Conservation (phyloP, 441 rosid species). For the Gossypium aridum region DNA sequence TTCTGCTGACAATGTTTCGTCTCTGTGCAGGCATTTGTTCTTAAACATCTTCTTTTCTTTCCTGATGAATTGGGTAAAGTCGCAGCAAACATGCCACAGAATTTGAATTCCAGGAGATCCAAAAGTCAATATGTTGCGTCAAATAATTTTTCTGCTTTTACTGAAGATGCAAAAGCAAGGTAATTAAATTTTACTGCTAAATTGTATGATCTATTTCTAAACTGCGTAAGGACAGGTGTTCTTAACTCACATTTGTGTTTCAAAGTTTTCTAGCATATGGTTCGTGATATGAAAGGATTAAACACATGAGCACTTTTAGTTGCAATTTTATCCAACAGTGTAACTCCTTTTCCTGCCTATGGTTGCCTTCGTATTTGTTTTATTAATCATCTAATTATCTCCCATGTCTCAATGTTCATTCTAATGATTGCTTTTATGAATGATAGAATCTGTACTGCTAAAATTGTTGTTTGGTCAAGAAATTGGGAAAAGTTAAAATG, state of each 20-base stretch:
- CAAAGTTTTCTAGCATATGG: neutral
- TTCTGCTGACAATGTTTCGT: conserved; percentile 19
- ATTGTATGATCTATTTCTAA: conserved; percentile 2
- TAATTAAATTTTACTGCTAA: conserved; percentile 22
- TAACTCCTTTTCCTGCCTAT: neutral
- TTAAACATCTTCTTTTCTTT: conserved; percentile 84
- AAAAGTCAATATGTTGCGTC: conserved; percentile 37
- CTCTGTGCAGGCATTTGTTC: conserved; percentile 84
- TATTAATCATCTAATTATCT: neutral
- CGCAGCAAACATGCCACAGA: conserved; percentile 28
- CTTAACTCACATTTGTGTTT: neutral
- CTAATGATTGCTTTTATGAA: neutral
- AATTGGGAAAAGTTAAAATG: neutral
- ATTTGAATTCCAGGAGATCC: conserved; percentile 38
- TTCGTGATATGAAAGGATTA: neutral
- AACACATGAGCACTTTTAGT: neutral
- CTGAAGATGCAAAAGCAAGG: conserved; percentile 77
- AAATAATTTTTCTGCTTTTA: conserved; percentile 43
- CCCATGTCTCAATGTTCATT: neutral
- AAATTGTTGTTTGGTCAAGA: neutral
- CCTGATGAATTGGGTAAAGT: conserved; percentile 52
- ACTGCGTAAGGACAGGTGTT: neutral
- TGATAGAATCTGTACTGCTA: neutral
- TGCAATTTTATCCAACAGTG: neutral
- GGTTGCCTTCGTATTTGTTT: neutral